These are phyloP conservation scores for Mariannaea sp. DNA, from an alignment of 2,329 filamentous ascomycete species.

Conservation along the genomic window DNA sequence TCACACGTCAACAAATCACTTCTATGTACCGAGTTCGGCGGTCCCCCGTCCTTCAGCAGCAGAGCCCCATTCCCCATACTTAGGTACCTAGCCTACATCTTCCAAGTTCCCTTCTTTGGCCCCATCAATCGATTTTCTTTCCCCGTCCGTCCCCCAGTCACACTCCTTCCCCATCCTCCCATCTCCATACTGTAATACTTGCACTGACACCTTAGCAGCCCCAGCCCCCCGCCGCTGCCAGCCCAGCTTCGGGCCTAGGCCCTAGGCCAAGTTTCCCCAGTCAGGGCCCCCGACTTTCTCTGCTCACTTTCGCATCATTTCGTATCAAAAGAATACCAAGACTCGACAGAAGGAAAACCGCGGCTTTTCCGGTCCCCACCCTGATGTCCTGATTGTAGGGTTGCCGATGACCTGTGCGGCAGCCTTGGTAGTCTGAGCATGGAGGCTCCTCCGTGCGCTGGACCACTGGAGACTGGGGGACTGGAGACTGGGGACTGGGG, in stretches of 20 bases:
- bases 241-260: slow-evolving; percentile 32
- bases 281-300: slow-evolving; percentile 18
- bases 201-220: slow-evolving; percentile 20
- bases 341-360: too few species aligned
- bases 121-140: slow-evolving; percentile 15
- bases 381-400: background rate
- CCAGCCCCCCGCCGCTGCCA: slow-evolving; percentile 31
- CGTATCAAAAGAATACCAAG: slow-evolving; percentile 12
- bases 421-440: background rate
- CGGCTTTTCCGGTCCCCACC: slow-evolving; percentile 13
- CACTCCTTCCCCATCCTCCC: slow-evolving; percentile 7
- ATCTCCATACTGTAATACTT: slow-evolving; percentile 16
- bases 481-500: background rate
- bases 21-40: slow-evolving; percentile 22
- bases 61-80: slow-evolving; percentile 37
- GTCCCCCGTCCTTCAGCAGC: slow-evolving; percentile 26
- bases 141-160: slow-evolving; percentile 29
- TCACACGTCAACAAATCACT: slow-evolving; percentile 13
- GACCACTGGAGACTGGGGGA: background rate
- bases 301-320: slow-evolving; percentile 22
- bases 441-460: background rate
- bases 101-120: slow-evolving; percentile 8
- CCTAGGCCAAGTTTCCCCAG: slow-evolving; percentile 23
- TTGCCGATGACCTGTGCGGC: background rate
- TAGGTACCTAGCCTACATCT: too few species aligned